Conservation (phyloP, 2,329 filamentous ascomycete genomes). For the Fusarium sulawesiense region DNA sequence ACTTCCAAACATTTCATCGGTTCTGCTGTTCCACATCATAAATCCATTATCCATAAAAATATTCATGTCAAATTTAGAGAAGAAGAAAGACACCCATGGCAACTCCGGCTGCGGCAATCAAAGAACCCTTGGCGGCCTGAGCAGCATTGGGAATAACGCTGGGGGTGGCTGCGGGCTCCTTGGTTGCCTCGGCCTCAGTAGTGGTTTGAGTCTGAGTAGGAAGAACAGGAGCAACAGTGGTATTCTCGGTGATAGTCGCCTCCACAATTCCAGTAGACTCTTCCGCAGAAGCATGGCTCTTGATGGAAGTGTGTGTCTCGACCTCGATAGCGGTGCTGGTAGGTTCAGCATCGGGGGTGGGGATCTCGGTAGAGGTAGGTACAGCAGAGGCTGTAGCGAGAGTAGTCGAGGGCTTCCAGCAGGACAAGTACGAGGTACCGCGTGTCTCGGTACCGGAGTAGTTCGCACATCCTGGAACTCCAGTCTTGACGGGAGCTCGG, state of each 20-base stretch:
- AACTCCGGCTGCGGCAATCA: background rate
- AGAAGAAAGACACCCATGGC: slow-evolving; percentile 18
- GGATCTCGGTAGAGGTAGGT: background rate
- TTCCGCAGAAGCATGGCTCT: background rate
- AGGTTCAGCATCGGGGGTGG: background rate
- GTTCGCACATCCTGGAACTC: slow-evolving; percentile 60
- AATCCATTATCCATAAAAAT: background rate
- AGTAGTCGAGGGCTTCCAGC: slow-evolving; percentile 29
- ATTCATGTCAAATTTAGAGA: background rate
- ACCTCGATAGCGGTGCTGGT: background rate
- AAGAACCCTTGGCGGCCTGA: background rate
- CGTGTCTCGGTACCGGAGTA: slow-evolving; percentile 54
- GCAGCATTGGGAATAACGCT: slow-evolving; percentile 8
- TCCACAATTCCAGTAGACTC: background rate
- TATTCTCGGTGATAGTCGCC: background rate
- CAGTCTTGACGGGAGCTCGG: slow-evolving; percentile 61
- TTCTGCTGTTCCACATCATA: background rate
- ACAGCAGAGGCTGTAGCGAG: background rate
- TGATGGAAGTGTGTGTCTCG: background rate
- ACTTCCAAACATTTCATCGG: too few species aligned
- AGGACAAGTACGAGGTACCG: slow-evolving; percentile 29
- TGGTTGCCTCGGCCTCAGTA: background rate
- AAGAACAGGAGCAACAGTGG: slow-evolving; percentile 13
- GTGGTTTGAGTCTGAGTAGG: slow-evolving; percentile 3
- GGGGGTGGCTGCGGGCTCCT: background rate